Evolutionary conservation across 2,329 filamentous ascomycete species (phyloP).

Genomic region (Dactylellina cionopaga): DNA sequence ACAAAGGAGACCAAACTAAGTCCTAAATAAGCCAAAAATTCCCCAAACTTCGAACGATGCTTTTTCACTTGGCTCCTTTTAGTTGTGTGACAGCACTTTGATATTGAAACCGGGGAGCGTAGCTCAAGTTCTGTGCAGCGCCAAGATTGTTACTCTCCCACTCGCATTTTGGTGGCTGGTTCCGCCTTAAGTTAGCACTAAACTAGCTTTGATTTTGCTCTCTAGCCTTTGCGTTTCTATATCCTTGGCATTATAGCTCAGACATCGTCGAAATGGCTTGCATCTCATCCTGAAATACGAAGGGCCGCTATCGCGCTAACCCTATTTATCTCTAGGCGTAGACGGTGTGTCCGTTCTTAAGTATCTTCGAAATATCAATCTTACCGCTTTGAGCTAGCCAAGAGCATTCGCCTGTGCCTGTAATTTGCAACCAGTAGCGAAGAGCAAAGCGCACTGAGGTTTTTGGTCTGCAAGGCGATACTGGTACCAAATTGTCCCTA

Average conservation of each 20-base stretch:
- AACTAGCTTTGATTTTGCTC: background rate
- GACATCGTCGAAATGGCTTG: slow-evolving; percentile 39
- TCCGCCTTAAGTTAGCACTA: background rate
- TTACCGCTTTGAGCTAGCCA: background rate
- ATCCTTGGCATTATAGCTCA: slow-evolving; percentile 44
- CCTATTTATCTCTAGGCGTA: slow-evolving; percentile 31
- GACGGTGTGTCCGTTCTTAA: slow-evolving; percentile 27
- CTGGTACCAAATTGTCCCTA: too few species aligned
- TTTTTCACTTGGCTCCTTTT: slow-evolving; percentile 12
- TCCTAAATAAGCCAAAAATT: slow-evolving; percentile 31
- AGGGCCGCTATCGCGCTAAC: slow-evolving; percentile 24
- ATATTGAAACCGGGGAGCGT: slow-evolving; percentile 23
- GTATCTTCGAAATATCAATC: background rate
- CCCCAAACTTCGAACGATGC: background rate
- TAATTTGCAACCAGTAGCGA: background rate
- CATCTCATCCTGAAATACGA: slow-evolving; percentile 35
- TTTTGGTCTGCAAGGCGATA: too few species aligned
- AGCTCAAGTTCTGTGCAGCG: background rate
- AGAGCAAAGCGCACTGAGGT: too few species aligned
- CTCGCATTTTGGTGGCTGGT: slow-evolving; percentile 15
- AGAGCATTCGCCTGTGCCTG: background rate
- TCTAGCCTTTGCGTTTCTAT: slow-evolving; percentile 38
- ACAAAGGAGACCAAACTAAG: background rate
- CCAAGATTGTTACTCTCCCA: background rate
- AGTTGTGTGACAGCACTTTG: slow-evolving; percentile 40